Evolutionary conservation across 23 red algal species (phyloP).

Genomic region (Chondrus crispus): DNA sequence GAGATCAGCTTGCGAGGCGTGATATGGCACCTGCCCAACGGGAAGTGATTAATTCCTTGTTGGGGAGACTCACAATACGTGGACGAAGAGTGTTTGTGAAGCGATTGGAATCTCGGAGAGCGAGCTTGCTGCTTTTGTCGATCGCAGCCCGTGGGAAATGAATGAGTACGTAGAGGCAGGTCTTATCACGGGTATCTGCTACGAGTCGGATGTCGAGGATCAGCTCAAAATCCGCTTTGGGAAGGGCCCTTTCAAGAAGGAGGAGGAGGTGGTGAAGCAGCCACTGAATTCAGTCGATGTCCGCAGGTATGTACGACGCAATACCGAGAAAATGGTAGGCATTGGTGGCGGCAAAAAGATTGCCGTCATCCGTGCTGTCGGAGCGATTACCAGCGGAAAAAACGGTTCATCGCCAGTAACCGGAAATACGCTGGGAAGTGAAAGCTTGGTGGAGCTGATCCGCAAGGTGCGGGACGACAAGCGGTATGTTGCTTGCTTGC

Average conservation of each 20-base stretch:
- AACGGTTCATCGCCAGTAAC: conserved; percentile 56
- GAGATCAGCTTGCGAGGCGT: conserved; percentile 83
- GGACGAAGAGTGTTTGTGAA: conserved; percentile 48
- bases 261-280: conserved; percentile 48
- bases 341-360: conserved; percentile 56
- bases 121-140: conserved; percentile 56
- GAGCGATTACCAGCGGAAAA: conserved; percentile 84
- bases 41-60: conserved; percentile 73
- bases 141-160: conserved; percentile 68
- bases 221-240: conserved; percentile 71
- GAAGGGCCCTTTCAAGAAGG: neutral
- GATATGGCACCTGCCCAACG: conserved; percentile 84
- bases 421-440: conserved; percentile 72
- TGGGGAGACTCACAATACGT: conserved; percentile 65
- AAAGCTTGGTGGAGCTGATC: conserved; percentile 76
- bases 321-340: conserved; percentile 47
- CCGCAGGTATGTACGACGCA: conserved; percentile 39
- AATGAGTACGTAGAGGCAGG: conserved; percentile 73
- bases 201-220: conserved; percentile 83
- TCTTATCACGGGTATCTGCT: conserved; percentile 62
- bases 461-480: conserved; percentile 66
- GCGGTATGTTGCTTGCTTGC: conserved; percentile 65
- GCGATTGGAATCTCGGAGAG: neutral
- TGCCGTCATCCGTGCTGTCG: conserved; percentile 84
- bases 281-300: conserved; percentile 44